Evolutionary conservation across 441 rosid species (phyloP).

Genomic region (Populus hybrid): DNA sequence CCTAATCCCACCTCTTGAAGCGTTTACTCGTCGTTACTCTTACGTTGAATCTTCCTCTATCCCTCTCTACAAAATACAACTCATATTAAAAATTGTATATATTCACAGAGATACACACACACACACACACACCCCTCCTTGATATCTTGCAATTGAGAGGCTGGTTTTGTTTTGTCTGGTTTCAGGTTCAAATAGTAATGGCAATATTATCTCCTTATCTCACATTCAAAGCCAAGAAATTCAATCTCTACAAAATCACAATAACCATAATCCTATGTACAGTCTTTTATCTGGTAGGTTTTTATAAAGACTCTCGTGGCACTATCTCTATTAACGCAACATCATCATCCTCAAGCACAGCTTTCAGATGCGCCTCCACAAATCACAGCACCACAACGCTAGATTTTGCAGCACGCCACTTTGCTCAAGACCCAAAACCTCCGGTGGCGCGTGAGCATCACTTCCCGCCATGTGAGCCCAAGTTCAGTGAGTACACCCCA

Average conservation of each 20-base stretch:
- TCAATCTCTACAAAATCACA: conserved; percentile 45
- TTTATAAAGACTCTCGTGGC: conserved; percentile 39
- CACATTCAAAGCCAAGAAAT: conserved; percentile 34
- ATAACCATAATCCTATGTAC: conserved; percentile 39
- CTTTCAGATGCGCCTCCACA: conserved; percentile 14
- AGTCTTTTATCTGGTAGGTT: conserved; percentile 45
- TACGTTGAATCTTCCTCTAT: neutral
- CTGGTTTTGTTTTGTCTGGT: neutral
- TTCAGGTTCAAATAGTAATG: conserved; percentile 14
- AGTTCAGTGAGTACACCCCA: conserved; percentile 62
- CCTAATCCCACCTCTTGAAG: neutral
- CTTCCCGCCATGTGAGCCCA: conserved; percentile 41
- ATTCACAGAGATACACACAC: too few species aligned
- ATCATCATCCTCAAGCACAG: conserved; percentile 2
- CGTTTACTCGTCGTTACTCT: conserved; percentile 3
- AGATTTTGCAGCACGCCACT: conserved; percentile 35
- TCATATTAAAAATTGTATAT: too few species aligned
- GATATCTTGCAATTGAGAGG: neutral
- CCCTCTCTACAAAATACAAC: neutral
- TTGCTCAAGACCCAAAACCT: conserved; percentile 7
- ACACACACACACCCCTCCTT: neutral
- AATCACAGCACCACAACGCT: conserved; percentile 22
- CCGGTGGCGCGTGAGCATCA: conserved; percentile 6
- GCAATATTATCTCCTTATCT: conserved; percentile 12
- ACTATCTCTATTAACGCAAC: neutral